Evolutionary conservation across 495 filamentous ascomycete species (phyloP), one percentile per base, ranked within the genome.

Genomic region (Aspergillus mulundensis): DNA sequence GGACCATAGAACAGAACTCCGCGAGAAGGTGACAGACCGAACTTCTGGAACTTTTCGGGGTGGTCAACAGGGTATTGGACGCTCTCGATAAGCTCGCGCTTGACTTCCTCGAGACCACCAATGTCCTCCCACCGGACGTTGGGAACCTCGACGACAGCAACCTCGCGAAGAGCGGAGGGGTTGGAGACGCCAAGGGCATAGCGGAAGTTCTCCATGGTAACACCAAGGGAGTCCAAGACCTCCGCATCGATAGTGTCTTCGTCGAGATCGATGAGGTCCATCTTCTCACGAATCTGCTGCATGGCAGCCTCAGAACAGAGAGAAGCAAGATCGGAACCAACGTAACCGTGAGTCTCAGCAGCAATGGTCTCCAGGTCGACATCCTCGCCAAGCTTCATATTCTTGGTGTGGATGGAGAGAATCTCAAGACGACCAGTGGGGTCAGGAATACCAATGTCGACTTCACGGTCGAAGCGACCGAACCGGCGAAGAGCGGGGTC

Each of bases 211-310:
- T 98, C 94, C 90, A 97, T 97, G 55, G 94, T 98, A 50, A 98
- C 94, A 72, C 94, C 94, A 41, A 98, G 85, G 25, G 94, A 96
- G 75, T 98, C 95, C 47, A 98, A 82, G 38, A 98, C 95, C 76
- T 98, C 94, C 48, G 94, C 95, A 68, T 98, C 94, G 57, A 98
- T 97, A 46, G 94, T 98, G 64, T 98, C 94, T 74, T 98, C 94
- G 62, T 98, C 95, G 39, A 98, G 84, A 73, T 98, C 94, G 61
- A 98, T 98, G 60, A 98, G 85, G 70, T 98, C 94, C 94, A 98
- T 98, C 87, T 98, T 98, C 80, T 98, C 94, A 77, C 94, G 91
- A 70, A 98, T 98, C 77, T 97, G 95, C 75, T 98, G 95, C 94
- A 98, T 97, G 54, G 94, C 94, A 70, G 95, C 94, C 74, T 98